Conservation (phyloP, 1,284 basidiomycete genomes). For the Trametes hirsuta region DNA sequence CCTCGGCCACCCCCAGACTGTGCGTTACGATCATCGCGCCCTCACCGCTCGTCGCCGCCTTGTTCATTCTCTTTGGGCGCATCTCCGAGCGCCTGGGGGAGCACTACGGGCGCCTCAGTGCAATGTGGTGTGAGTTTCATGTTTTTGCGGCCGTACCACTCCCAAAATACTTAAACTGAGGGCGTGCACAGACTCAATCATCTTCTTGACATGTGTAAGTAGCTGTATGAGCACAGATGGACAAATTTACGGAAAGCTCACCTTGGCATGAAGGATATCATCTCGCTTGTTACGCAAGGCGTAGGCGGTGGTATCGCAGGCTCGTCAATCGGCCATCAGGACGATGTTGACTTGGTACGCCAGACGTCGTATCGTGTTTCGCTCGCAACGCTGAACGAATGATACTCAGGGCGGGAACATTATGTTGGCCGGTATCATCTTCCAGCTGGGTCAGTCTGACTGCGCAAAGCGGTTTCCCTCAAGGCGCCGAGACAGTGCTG, state of each 20-base stretch:
- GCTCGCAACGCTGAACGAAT: background rate
- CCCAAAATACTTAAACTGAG: background rate
- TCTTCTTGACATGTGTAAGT: conserved; percentile 40
- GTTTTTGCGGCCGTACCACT: background rate
- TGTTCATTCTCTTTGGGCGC: conserved; percentile 50
- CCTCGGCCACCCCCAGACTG: conserved; percentile 33
- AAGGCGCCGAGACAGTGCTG: conserved; percentile 30
- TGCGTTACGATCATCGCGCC: conserved; percentile 46
- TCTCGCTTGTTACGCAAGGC: conserved; percentile 47
- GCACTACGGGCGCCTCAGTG: conserved; percentile 33
- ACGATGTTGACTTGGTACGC: conserved; percentile 5
- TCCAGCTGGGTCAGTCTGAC: conserved; percentile 40
- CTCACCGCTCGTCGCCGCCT: conserved; percentile 50
- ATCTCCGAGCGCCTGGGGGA: conserved; percentile 44
- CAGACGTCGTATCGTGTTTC: background rate
- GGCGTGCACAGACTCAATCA: conserved; percentile 35
- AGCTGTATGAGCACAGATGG: background rate
- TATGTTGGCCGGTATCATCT: conserved; percentile 54
- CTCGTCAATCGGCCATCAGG: conserved; percentile 9
- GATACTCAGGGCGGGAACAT: conserved; percentile 28
- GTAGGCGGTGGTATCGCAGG: conserved; percentile 43
- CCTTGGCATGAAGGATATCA: conserved; percentile 36
- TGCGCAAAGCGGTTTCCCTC: background rate
- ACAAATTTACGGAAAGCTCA: background rate
- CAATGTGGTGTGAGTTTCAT: conserved; percentile 42